phyloP scores from a whole-genome alignment of 371 early-diverging fungal genomes.

The Rhizopus delemar region DNA sequence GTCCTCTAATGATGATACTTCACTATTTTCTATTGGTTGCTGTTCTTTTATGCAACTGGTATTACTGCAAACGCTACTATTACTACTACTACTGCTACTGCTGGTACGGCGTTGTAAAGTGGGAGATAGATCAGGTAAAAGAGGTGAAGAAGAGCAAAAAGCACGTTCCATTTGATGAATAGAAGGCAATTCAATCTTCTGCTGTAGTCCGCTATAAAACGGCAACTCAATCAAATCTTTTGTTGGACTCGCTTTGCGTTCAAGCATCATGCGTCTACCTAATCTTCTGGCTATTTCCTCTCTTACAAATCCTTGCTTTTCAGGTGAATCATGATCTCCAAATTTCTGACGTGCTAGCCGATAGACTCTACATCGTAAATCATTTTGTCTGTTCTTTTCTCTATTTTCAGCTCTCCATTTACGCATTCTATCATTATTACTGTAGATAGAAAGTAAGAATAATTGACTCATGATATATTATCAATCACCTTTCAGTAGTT shows the following conservation, averaged over 20 bases:
- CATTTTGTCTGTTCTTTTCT: slow-evolving; percentile 68
- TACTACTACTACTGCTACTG: slow-evolving; percentile 43
- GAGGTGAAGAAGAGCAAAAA: slow-evolving; percentile 23
- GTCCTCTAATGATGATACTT: slow-evolving; percentile 10
- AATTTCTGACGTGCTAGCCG: slow-evolving; percentile 65
- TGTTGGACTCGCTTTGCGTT: slow-evolving; percentile 16
- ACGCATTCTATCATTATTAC: slow-evolving; percentile 53
- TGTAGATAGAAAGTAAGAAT: slow-evolving; percentile 13
- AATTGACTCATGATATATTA: slow-evolving; percentile 23
- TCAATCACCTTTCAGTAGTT: slow-evolving; percentile 51
- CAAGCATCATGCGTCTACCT: slow-evolving; percentile 35
- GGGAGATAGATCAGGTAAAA: slow-evolving; percentile 42
- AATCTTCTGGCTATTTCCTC: slow-evolving; percentile 59
- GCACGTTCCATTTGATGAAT: slow-evolving; percentile 18
- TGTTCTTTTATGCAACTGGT: not conserved
- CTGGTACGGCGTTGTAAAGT: slow-evolving; percentile 39
- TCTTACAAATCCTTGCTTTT: slow-evolving; percentile 64
- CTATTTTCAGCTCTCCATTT: slow-evolving; percentile 66
- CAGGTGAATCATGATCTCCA: slow-evolving; percentile 58
- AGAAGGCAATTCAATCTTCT: slow-evolving; percentile 49
- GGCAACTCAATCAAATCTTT: slow-evolving; percentile 35
- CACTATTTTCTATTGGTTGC: not conserved
- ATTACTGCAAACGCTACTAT: slow-evolving; percentile 17
- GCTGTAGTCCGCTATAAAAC: slow-evolving; percentile 46
- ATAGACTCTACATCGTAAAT: slow-evolving; percentile 71